Percentiles rank a stretch among this genome's conserved stretches.
Evolutionary conservation across 2,329 filamentous ascomycete species (phyloP).

Genomic region (Boeremia exigua): DNA sequence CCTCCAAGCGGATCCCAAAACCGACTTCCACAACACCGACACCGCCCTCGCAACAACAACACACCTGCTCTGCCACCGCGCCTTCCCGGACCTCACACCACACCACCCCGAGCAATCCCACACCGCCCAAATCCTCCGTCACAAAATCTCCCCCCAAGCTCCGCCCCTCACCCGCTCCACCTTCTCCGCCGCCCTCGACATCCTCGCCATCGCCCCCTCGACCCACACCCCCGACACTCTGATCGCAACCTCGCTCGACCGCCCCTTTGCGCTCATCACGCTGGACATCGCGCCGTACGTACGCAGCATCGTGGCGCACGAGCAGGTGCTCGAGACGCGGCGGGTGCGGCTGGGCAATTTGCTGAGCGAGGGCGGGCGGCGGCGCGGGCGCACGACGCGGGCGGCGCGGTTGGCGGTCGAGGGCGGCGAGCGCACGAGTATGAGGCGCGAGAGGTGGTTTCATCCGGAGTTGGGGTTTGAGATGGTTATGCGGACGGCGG

Average conservation of each 20-base stretch:
- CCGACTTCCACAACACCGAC: constrained; percentile 54
- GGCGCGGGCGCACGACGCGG: constrained; percentile 73
- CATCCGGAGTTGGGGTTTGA: constrained; percentile 64
- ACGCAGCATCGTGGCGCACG: constrained; percentile 81
- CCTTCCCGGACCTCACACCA: constrained; percentile 10
- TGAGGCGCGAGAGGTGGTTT: constrained; percentile 77
- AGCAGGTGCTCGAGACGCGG: constrained; percentile 72
- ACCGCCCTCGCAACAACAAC: constrained; percentile 40
- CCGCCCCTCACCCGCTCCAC: constrained; percentile 42
- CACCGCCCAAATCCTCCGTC: constrained; percentile 36
- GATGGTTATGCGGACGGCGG: constrained; percentile 68
- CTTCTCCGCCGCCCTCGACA: constrained; percentile 59
- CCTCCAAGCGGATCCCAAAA: constrained; percentile 57
- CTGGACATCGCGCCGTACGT: constrained; percentile 88
- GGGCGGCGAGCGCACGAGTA: constrained; percentile 70
- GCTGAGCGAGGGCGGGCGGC: constrained; percentile 65
- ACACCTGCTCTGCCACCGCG: constrained; percentile 27
- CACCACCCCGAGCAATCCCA: constrained; percentile 22
- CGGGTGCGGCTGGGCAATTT: constrained; percentile 68
- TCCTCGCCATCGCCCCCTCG: constrained; percentile 50
- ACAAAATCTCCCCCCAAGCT: constrained; percentile 24
- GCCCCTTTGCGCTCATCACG: constrained; percentile 68
- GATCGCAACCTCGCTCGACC: constrained; percentile 77
- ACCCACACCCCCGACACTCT: constrained; percentile 54
- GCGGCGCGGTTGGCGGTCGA: constrained; percentile 79